Conservation (phyloP, 768 basidiomycete species). For the Inosperma sp. region DNA sequence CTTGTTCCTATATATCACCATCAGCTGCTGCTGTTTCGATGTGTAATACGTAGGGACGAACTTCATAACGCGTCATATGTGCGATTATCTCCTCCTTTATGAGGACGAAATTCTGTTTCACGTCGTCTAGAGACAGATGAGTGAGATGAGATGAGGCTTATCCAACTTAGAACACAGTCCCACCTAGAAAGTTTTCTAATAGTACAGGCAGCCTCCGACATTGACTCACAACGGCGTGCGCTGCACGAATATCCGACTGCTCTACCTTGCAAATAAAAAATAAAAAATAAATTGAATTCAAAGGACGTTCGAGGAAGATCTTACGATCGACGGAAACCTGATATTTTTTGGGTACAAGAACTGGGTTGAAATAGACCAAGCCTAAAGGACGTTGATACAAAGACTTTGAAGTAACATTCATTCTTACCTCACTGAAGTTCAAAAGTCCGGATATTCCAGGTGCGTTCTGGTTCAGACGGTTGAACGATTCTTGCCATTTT, state of each 20-base stretch:
- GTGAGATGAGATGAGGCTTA: not conserved
- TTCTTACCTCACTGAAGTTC: constrained; percentile 54
- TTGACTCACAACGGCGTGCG: constrained; percentile 51
- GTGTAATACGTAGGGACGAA: constrained; percentile 22
- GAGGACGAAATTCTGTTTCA: constrained; percentile 54
- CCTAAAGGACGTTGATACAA: constrained; percentile 33
- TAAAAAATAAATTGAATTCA: too few relatives aligned
- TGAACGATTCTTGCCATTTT: constrained; percentile 69
- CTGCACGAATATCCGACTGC: constrained; percentile 53
- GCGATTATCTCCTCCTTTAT: constrained; percentile 56
- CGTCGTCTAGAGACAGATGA: constrained; percentile 44
- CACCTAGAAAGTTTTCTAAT: constrained; percentile 70
- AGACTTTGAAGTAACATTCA: not conserved
- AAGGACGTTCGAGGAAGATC: too few relatives aligned
- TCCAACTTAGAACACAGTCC: constrained; percentile 22
- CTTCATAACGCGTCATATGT: constrained; percentile 62
- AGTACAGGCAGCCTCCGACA: constrained; percentile 58
- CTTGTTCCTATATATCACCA: constrained; percentile 36
- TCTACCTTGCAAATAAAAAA: too few relatives aligned
- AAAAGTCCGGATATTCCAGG: constrained; percentile 63
- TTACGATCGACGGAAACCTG: constrained; percentile 17
- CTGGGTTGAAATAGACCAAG: constrained; percentile 52
- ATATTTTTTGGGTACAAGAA: constrained; percentile 56
- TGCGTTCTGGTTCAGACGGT: constrained; percentile 53
- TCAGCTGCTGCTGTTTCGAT: not conserved